Base-by-base conservation (phyloP, 192 early-diverging fungal species). In the Podila epigama region DNA sequence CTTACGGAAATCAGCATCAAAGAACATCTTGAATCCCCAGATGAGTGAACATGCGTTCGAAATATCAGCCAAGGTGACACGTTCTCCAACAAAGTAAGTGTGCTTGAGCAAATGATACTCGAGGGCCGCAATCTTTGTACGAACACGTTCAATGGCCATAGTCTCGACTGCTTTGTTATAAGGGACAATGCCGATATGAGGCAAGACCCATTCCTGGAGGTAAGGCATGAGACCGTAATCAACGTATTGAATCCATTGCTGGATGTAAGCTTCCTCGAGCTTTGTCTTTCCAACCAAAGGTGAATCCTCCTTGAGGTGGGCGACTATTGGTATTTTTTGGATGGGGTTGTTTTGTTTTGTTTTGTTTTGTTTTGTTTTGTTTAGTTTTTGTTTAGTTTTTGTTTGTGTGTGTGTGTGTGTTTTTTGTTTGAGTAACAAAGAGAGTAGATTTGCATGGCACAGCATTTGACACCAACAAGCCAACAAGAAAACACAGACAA, bases 81-180 rank as follows among this genome's bases (percentile, higher is more conserved):
- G 84, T 82, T 98, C 96, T 59, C 94, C 96, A 42, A 97, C 94
- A 60, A 98, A 84, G 89, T 89, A 98, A 58, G 96, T 98, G 81
- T 88, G 86, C 84, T 80, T 83, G 39, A 92, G 41, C 10, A 98
- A 84, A 60, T 94, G 79, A 33, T 86, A 87, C 87, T 98, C 90
- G 34, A 98, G 80, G 18, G 82, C 85, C 58, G 62, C 75, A 13
- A 96, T 70, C 65, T 90, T 79, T 32, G 86, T 82, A 83, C 85
- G 82, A 56, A 86, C 35, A 57, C 87, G 86, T 75, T 92, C 85
- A 64, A 88, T 89, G 25, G 92, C 90, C 62, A 86, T 82, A 68
- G 87, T 89, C 79, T 89, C 86, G 28, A 79, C 83, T 33, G 84
- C 82, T 81, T 90, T 69, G 60, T 62, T 69, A 41, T 69, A 69